Evolutionary conservation across 208 protist species (phyloP), one percentile per base, ranked within the genome.

Genomic region (Trypanosomatidae sp.): DNA sequence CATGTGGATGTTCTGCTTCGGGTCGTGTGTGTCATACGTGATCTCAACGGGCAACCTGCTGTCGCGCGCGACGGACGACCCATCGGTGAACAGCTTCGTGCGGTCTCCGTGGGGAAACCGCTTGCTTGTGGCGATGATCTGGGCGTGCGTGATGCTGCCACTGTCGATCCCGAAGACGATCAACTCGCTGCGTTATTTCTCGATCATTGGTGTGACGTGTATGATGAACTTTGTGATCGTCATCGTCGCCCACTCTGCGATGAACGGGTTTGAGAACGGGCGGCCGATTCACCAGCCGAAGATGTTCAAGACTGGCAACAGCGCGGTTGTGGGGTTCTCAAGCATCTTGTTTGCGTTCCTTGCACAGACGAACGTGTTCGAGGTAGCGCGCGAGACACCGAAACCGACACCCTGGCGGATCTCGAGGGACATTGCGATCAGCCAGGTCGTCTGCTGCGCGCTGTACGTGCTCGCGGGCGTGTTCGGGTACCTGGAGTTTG

Each of bases 401-500:
- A 43, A 80, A 39, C 55, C 52, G 0, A 81, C 50, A 12, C 77
- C 76, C n/a, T 33, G 58, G 22, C 62, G 55, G 25, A 84, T 92
- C 43, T 87, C 83, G 44, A 50, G 82, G 19, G 66, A 85, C 36
- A 72, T 62, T 17, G 58, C 53, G 12, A n/a, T 89, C 15, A 77
- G 71, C 66, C 90, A 89, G 71, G 15, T 39, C 28, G 62, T 88
- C 22, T 90, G 84, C 60, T 53, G 62, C 5, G 19, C 83, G 22
- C 69, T 94, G 33, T 97, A 97, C 84, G 83, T 91, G 58, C 62
- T 91, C 22, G 81, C 83, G 15, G 91, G 92, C 33, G 65, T 94
- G n/a, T 94, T 94, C 76, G 92, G 90, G n/a, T 95, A 95, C 68
- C 53, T 90, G 19, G 86, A 95, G 67, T 97, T 95, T 73, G 89